Conservation (phyloP, 192 early-diverging fungal genomes). For the Gaertneriomyces semiglobifer region DNA sequence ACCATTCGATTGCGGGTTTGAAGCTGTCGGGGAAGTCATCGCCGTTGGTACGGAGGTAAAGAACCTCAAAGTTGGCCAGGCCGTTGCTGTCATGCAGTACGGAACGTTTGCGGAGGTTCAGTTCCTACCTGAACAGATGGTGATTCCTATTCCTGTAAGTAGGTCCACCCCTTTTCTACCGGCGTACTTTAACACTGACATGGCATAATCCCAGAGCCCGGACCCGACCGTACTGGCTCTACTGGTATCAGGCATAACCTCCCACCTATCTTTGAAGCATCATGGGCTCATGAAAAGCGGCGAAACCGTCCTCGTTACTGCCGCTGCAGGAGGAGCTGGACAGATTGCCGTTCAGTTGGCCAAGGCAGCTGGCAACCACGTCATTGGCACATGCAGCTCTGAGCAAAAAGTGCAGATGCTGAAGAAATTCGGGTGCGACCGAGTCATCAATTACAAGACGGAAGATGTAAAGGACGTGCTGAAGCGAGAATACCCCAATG, state of each 20-base stretch:
- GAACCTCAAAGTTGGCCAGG: conserved; percentile 26
- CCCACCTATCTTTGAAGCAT: conserved; percentile 49
- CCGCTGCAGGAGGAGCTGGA: conserved; percentile 59
- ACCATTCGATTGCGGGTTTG: conserved; percentile 60
- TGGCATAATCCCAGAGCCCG: background rate
- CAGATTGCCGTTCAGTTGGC: conserved; percentile 62
- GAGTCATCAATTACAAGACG: conserved; percentile 59
- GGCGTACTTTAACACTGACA: background rate
- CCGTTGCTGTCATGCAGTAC: conserved; percentile 38
- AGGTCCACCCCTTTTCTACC: background rate
- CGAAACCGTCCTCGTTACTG: conserved; percentile 57
- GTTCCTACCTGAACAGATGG: conserved; percentile 18
- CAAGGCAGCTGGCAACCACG: conserved; percentile 54
- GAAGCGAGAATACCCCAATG: conserved; percentile 52
- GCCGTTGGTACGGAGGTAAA: conserved; percentile 38
- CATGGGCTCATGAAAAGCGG: conserved; percentile 43
- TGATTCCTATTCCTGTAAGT: conserved; percentile 39
- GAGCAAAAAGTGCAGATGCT: conserved; percentile 51
- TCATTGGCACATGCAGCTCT: conserved; percentile 58
- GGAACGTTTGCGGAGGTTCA: conserved; percentile 51
- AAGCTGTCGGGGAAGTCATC: conserved; percentile 54
- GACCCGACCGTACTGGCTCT: conserved; percentile 33
- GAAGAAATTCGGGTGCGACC: conserved; percentile 51
- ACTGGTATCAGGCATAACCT: conserved; percentile 53
- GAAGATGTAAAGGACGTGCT: conserved; percentile 49